Percentiles rank a stretch among this genome's conserved stretches.
phyloP scores from a whole-genome alignment of 306 rosid species.

The Parietaria judaica region DNA sequence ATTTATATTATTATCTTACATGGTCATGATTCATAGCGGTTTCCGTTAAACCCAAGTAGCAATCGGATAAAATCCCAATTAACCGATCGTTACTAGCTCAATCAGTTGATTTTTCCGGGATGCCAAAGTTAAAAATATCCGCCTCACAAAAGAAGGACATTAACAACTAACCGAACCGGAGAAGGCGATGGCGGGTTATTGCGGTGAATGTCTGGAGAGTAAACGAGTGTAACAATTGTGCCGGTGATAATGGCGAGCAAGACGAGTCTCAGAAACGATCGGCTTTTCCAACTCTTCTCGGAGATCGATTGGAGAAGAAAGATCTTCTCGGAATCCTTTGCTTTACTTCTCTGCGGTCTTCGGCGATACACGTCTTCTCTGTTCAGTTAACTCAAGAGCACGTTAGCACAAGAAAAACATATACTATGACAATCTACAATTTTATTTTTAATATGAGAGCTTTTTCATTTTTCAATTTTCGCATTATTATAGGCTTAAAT shows the following conservation, averaged over 20 bases:
- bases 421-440: too few relatives aligned
- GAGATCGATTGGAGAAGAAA: conserved; percentile 42
- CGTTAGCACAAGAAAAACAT: not conserved
- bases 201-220: conserved; percentile 63
- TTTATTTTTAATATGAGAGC: too few relatives aligned
- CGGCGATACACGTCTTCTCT: conserved; percentile 63
- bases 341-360: conserved; percentile 45
- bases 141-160: not conserved
- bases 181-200: conserved; percentile 41
- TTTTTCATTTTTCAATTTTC: too few relatives aligned
- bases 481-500: too few relatives aligned
- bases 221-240: conserved; percentile 48
- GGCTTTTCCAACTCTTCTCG: conserved; percentile 67
- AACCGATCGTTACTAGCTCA: too few relatives aligned
- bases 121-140: too few relatives aligned
- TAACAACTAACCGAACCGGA: conserved; percentile 40
- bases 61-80: too few relatives aligned
- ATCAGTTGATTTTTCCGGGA: too few relatives aligned
- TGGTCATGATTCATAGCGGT: too few relatives aligned
- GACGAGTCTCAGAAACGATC: conserved; percentile 50
- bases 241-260: conserved; percentile 45
- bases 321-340: conserved; percentile 48
- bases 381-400: conserved; percentile 19
- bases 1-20: too few relatives aligned
- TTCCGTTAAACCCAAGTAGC: too few relatives aligned